Base-by-base conservation (phyloP, 306 rosid species). In the Trifolium dubium region DNA sequence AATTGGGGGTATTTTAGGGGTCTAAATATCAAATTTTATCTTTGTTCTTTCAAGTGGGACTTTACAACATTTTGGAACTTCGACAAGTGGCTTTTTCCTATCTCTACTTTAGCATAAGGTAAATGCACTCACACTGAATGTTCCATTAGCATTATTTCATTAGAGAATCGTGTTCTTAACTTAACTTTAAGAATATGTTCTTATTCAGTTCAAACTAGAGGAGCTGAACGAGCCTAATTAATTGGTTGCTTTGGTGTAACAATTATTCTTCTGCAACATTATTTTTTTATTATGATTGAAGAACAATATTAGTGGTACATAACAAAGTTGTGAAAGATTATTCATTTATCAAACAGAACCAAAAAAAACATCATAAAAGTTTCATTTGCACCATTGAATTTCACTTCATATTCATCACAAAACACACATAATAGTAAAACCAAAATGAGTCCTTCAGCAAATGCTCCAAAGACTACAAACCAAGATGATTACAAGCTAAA, bases 401-500 rank as follows among this genome's bases (percentile, higher is more conserved):
- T 32, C 64, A 53, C 30, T 67, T 6, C 28, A 75, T 2, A n/a
- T 49, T 37, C 67, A 50, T 49, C 54, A 14, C 32, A 49, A 63
- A 53, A 18, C n/a, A 37, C 41, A 55, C 19, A 54, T 54, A 8
- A 53, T 53, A 53, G 28, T 61, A 70, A 46, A 47, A 66, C n/a
- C n/a, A 18, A 31, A 6, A 60, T 87, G 92, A 68, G 88, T 79
- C 32, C 90, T 34, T 43, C 89, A 15, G 73, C 77, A 71, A 51
- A 77, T 10, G 82, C 76, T 32, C 43, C 86, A 46, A 80, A 72
- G 43, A 17, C 23, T 23, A 23, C 63, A 34, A 80, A 69, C 50
- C 81, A 71, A 62, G 96, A 87, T 19, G 96, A 92, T 30, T 92
- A 89, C 87, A 85, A 86, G 67, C 14, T 89, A 72, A 92, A 89